Conservation (phyloP, 2,329 filamentous ascomycete genomes). For the Chaetomium strumarium region DNA sequence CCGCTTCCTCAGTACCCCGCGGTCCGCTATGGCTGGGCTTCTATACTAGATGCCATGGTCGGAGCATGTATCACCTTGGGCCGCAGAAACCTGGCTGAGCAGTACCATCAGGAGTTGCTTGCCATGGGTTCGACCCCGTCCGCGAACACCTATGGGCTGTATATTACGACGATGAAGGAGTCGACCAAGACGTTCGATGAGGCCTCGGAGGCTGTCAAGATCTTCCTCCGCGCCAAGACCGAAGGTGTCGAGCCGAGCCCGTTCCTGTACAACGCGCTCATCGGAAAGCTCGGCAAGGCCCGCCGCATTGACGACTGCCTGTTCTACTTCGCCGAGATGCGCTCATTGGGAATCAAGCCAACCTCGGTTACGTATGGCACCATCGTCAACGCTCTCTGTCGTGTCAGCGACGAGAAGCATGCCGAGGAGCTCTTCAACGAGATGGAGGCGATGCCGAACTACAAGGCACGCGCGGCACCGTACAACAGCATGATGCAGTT, state of each 20-base stretch:
- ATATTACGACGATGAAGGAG: constrained; percentile 98
- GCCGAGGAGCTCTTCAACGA: constrained; percentile 97
- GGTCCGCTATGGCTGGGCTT: constrained; percentile 92
- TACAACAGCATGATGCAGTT: constrained; percentile 99
- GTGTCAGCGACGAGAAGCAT: constrained; percentile 95
- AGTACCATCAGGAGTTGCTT: constrained; percentile 86
- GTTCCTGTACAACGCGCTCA: constrained; percentile 96
- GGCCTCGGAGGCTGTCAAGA: constrained; percentile 92
- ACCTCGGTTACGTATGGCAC: constrained; percentile 98
- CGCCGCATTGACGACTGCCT: constrained; percentile 96
- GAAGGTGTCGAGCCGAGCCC: constrained; percentile 95
- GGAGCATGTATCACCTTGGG: constrained; percentile 81
- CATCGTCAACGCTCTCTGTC: constrained; percentile 94
- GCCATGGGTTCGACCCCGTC: constrained; percentile 88
- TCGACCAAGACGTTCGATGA: constrained; percentile 97
- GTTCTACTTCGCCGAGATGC: constrained; percentile 98
- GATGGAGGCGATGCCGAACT: constrained; percentile 98
- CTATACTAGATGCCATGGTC: constrained; percentile 94
- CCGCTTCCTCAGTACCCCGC: constrained; percentile 76
- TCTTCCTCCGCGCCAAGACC: constrained; percentile 87
- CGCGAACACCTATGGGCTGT: constrained; percentile 95
- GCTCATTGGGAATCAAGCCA: constrained; percentile 81
- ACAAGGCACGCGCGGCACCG: constrained; percentile 92
- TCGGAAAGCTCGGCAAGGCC: constrained; percentile 96
- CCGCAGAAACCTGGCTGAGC: constrained; percentile 71